Conservation (phyloP, 2,329 filamentous ascomycete species). For the Elsinoe necatrix region DNA sequence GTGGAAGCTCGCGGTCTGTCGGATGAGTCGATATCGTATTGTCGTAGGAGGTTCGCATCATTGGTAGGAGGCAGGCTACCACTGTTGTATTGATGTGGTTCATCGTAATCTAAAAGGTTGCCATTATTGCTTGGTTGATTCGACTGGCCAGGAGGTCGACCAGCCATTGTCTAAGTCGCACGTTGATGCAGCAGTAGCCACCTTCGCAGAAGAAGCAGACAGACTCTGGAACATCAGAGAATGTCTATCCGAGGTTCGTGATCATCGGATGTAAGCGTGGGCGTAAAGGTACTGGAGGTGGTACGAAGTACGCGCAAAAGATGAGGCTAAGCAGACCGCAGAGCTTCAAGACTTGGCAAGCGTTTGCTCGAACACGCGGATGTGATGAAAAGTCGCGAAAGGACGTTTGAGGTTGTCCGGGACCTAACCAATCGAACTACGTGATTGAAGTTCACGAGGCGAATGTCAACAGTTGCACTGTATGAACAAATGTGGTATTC, state of each 20-base stretch:
- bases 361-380: constrained; percentile 11
- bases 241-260: not conserved
- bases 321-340: constrained; percentile 11
- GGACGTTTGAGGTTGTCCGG: not conserved
- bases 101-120: constrained; percentile 66
- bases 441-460: not conserved
- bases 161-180: constrained; percentile 36
- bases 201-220: constrained; percentile 3
- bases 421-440: not conserved
- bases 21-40: constrained; percentile 61
- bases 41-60: constrained; percentile 70
- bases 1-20: constrained; percentile 65
- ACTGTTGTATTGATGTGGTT: constrained; percentile 58
- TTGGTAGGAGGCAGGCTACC: constrained; percentile 71
- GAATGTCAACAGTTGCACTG: not conserved
- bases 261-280: not conserved
- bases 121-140: constrained; percentile 36
- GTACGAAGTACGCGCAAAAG: not conserved
- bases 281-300: constrained; percentile 4
- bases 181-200: constrained; percentile 8
- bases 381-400: not conserved
- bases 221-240: constrained; percentile 15
- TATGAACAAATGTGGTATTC: not conserved
- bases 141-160: constrained; percentile 47
- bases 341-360: constrained; percentile 10